Conservation (phyloP, 1,284 basidiomycete species). For the Puccinia novopanici region DNA sequence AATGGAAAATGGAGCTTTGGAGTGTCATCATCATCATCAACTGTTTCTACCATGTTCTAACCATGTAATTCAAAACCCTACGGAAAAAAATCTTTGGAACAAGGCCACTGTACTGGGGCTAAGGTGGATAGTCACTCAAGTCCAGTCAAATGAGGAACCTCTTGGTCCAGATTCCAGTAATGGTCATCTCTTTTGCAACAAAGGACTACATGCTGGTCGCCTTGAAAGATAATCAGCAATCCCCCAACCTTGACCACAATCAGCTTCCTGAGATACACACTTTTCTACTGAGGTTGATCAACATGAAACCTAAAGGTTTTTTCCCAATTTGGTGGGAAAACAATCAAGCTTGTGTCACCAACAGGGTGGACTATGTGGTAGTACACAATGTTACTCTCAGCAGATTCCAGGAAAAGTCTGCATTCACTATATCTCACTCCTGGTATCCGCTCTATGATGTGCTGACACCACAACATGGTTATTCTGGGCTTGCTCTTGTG, state of each 20-base stretch:
- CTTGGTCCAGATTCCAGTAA: constrained; percentile 30
- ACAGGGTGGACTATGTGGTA: constrained; percentile 33
- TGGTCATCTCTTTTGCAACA: constrained; percentile 46
- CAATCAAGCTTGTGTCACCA: constrained; percentile 34
- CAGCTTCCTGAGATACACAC: constrained; percentile 8
- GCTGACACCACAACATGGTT: too few species aligned
- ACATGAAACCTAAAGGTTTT: constrained; percentile 28
- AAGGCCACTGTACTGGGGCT: constrained; percentile 35
- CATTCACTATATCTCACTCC: background rate
- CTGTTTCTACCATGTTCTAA: constrained; percentile 22
- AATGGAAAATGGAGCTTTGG: constrained; percentile 16
- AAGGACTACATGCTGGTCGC: constrained; percentile 35
- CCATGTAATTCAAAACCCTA: constrained; percentile 8
- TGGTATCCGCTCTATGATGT: too few species aligned
- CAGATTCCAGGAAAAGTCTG: constrained; percentile 26
- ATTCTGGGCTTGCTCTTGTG: too few species aligned
- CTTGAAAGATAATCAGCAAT: background rate
- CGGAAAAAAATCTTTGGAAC: constrained; percentile 17
- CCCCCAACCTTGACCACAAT: background rate
- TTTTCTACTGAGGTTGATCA: constrained; percentile 42
- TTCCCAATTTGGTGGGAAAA: constrained; percentile 43
- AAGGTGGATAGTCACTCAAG: constrained; percentile 33
- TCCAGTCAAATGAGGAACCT: constrained; percentile 20
- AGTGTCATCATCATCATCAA: constrained; percentile 14
- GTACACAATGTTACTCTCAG: constrained; percentile 27